Evolutionary conservation across 2,329 filamentous ascomycete species (phyloP).

Genomic region (Aureobasidium sp.): DNA sequence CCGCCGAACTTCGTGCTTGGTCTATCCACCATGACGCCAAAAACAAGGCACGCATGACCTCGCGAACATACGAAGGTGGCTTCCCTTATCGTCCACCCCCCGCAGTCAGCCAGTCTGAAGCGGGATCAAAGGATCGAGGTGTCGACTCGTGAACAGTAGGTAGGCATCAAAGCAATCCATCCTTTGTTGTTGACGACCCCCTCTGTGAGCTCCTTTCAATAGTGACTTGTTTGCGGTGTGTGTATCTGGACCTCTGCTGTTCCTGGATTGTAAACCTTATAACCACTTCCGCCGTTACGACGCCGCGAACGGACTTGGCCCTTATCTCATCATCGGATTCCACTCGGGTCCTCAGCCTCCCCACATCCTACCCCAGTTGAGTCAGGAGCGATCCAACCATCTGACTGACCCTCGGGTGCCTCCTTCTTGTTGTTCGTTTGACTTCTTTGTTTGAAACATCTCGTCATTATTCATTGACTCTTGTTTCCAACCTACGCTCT

Average conservation of each 20-base stretch:
- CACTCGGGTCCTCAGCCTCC: slow-evolving; percentile 8
- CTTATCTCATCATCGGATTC: slow-evolving; percentile 11
- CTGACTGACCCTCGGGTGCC: slow-evolving; percentile 1
- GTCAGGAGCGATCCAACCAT: slow-evolving; percentile 9
- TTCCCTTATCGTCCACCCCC: slow-evolving; percentile 10
- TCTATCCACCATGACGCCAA: slow-evolving; percentile 2
- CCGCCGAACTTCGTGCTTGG: background rate
- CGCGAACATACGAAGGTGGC: slow-evolving; percentile 12
- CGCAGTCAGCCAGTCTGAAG: slow-evolving; percentile 6
- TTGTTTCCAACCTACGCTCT: slow-evolving; percentile 5
- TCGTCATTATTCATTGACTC: slow-evolving; percentile 14
- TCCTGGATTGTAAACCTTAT: slow-evolving; percentile 7
- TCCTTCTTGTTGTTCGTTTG: slow-evolving; percentile 14
- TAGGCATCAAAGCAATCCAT: slow-evolving; percentile 12
- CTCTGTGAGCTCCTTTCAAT: background rate
- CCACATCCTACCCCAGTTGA: slow-evolving; percentile 15
- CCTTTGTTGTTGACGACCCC: background rate
- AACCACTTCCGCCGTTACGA: slow-evolving; percentile 12
- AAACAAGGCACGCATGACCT: slow-evolving; percentile 10
- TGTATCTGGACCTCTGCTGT: background rate
- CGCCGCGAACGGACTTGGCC: slow-evolving; percentile 2
- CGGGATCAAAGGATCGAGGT: background rate
- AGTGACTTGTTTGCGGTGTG: slow-evolving; percentile 9
- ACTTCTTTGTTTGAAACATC: slow-evolving; percentile 16
- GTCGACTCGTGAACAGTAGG: background rate